Evolutionary conservation across 2,329 filamentous ascomycete species (phyloP), one percentile per base, ranked within the genome.

Genomic region (Dothideomycetidae sp.): DNA sequence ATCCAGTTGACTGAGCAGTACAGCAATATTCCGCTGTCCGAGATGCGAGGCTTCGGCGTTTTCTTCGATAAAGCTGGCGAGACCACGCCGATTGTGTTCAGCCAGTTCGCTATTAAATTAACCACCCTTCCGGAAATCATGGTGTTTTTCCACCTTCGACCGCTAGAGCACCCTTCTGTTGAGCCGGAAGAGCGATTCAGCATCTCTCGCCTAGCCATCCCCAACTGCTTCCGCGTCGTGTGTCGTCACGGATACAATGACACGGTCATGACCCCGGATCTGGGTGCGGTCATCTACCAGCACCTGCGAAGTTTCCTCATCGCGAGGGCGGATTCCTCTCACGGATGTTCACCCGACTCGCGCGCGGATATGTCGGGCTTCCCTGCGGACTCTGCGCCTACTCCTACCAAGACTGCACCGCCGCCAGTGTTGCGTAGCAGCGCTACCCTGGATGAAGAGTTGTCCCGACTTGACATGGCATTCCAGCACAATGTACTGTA

Each of bases 31-130:
- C 43, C 36, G 14, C 47, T 70, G 11, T 66, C 62, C 17, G 60
- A 58, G 26, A 53, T 48, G 37, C 48, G 48, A 34, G 56, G 81
- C 66, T 17, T 67, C 72, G 80, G 77, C 1, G 74, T 86, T 37
- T 85, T 82, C 61, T 84, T 86, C 53, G 81, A 86, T 58, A 85
- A 86, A 56, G 67, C 71, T 1, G 79, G 80, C 30, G 67, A 72
- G 26, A 67, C 68, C 4, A 72, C 71, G 0, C 49, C 48, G 2
- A 46, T 39, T 17, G 47, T 51, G 16, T 51, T 46, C 32, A 40
- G 44, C 12, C 47, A 50, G 34, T 51, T 47, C 33, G 37, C 49
- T 2, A 31, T 36, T 3, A 51, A 50, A 28, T 44, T 51, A 26
- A 41, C 43, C 28, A 46, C 49, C 3, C 42, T 48, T 33, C 42